Percentiles rank a stretch among this genome's conserved stretches.
Evolutionary conservation across 176 grass and related monocot genomes (phyloP).

Genomic region (Raddia guianensis): DNA sequence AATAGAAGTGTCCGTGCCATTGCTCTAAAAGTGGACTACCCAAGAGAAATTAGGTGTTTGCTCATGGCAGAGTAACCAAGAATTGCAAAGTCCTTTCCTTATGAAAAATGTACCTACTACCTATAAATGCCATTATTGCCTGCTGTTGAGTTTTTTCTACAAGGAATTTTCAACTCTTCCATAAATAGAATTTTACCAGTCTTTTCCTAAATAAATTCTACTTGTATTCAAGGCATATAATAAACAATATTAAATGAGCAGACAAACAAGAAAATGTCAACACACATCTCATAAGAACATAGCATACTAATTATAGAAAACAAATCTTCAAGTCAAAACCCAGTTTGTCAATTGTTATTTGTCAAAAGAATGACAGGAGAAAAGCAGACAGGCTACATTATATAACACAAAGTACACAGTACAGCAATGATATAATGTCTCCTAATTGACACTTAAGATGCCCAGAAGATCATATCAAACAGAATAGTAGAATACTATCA

Average conservation of each 20-base stretch:
- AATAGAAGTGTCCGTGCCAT: too few species aligned
- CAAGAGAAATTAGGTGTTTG: too few species aligned
- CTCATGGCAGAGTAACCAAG: too few species aligned
- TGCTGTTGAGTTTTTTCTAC: too few species aligned
- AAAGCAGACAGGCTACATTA: background rate
- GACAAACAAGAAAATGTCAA: background rate
- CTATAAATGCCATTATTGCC: too few species aligned
- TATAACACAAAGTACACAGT: background rate
- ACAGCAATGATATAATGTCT: background rate
- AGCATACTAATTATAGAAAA: background rate
- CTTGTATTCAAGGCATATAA: background rate
- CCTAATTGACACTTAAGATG: background rate
- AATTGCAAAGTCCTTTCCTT: too few species aligned
- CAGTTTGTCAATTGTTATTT: background rate
- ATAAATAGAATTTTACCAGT: background rate
- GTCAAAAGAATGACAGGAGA: background rate
- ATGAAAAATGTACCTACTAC: too few species aligned
- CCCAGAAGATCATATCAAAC: background rate
- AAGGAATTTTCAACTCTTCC: too few species aligned
- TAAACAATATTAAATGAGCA: background rate
- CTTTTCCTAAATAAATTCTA: background rate
- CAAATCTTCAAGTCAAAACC: background rate
- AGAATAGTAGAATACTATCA: constrained; percentile 3
- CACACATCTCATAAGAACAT: background rate
- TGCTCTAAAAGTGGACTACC: too few species aligned